Evolutionary conservation across 139 green algal species (phyloP).

Genomic region (Parachlorella kessleri): DNA sequence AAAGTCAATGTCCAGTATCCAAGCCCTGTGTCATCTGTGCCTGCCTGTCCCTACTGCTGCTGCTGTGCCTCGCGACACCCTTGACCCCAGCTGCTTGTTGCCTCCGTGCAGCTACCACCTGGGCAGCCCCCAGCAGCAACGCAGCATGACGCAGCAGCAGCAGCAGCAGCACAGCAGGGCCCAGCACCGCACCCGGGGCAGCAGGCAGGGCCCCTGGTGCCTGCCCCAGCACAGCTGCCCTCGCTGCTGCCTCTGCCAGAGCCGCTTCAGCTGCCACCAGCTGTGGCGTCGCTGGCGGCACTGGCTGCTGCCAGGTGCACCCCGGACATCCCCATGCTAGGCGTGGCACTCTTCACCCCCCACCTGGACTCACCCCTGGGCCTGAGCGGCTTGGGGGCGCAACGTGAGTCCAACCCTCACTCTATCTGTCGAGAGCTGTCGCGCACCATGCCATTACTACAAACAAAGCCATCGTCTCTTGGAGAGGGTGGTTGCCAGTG

Average conservation of each 20-base stretch:
- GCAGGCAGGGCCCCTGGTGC: neutral
- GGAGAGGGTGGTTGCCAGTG: too few species aligned
- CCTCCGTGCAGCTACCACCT: too few species aligned
- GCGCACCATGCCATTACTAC: too few species aligned
- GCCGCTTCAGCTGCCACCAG: neutral
- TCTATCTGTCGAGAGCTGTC: too few species aligned
- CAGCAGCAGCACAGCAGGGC: neutral
- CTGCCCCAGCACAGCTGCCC: neutral
- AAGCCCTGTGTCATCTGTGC: too few species aligned
- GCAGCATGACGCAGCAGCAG: neutral
- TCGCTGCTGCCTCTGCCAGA: neutral
- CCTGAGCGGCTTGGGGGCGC: neutral
- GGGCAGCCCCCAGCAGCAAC: too few species aligned
- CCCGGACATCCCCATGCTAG: conserved; percentile 28
- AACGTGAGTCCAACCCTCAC: neutral
- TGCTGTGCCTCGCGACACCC: too few species aligned
- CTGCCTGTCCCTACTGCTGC: too few species aligned
- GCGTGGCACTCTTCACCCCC: conserved; percentile 25
- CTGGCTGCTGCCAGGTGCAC: neutral
- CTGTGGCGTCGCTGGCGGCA: neutral
- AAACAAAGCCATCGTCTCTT: too few species aligned
- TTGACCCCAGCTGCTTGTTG: too few species aligned
- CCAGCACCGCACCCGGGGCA: neutral
- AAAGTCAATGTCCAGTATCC: too few species aligned
- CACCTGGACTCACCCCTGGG: neutral